These are phyloP conservation scores for Pyrrhoderma lamaoense DNA, from an alignment of 1,284 basidiomycete genomes.

Conservation along the genomic window DNA sequence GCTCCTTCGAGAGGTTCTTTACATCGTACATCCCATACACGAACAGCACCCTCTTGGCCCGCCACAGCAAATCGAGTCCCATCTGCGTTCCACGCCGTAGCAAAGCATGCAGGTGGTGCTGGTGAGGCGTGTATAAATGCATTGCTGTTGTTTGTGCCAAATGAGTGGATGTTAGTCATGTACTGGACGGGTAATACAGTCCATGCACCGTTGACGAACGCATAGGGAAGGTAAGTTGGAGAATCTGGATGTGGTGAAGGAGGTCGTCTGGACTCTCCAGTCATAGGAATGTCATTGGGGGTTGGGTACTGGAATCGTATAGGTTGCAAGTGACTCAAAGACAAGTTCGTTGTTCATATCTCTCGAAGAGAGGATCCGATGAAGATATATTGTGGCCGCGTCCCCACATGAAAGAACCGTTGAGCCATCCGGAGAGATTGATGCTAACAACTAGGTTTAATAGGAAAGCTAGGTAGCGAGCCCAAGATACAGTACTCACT, in stretches of 20 bases:
- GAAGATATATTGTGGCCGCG: conserved; percentile 72
- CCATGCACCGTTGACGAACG: conserved; percentile 40
- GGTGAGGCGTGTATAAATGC: too few species aligned
- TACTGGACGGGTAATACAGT: background rate
- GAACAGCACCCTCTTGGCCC: conserved; percentile 78
- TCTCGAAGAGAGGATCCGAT: conserved; percentile 40
- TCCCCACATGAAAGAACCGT: conserved; percentile 84
- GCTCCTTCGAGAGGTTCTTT: conserved; percentile 52
- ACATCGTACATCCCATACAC: conserved; percentile 73
- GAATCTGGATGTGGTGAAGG: conserved; percentile 6
- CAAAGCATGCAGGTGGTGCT: conserved; percentile 42
- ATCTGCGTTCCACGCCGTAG: conserved; percentile 73
- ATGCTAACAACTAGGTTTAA: conserved; percentile 39
- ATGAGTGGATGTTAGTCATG: too few species aligned
- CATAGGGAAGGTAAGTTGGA: conserved; percentile 33
- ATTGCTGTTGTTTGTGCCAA: too few species aligned
- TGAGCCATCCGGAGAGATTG: conserved; percentile 78
- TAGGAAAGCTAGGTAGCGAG: conserved; percentile 26
- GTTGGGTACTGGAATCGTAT: conserved; percentile 42
- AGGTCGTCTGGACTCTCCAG: conserved; percentile 18
- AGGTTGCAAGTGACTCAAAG: conserved; percentile 49
- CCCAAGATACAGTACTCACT: conserved; percentile 32
- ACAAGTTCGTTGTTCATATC: conserved; percentile 45
- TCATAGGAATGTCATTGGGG: conserved; percentile 18
- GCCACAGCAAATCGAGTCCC: conserved; percentile 81